Evolutionary conservation across 345 rosid genomes (phyloP).

Genomic region (Garcia nutans): DNA sequence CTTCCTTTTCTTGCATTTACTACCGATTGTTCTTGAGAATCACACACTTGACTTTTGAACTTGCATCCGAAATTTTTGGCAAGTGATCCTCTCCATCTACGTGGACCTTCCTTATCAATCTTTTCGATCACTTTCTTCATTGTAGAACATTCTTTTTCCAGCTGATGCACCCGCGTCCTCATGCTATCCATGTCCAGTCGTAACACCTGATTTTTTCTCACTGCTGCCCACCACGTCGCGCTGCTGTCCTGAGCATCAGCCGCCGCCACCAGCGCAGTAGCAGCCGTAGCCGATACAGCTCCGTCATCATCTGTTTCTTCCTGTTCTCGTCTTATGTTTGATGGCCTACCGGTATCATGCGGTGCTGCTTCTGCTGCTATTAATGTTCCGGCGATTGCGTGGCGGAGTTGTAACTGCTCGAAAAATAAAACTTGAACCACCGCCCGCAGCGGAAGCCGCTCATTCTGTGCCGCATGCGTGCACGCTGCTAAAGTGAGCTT

Average conservation of each 20-base stretch:
- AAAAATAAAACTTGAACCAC: conserved; percentile 96
- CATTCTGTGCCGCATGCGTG: conserved; percentile 99
- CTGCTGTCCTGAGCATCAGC: conserved; percentile 26
- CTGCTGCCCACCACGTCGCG: conserved; percentile 62
- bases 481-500: conserved; percentile 94
- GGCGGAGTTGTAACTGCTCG: conserved; percentile 91
- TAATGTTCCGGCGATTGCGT: conserved; percentile 82
- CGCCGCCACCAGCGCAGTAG: not conserved
- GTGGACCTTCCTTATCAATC: conserved; percentile 54
- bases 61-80: conserved; percentile 74
- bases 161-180: conserved; percentile 86
- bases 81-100: conserved; percentile 53
- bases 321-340: conserved; percentile 32
- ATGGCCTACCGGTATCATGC: conserved; percentile 40
- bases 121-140: conserved; percentile 85
- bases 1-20: conserved; percentile 51
- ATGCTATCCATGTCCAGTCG: conserved; percentile 96
- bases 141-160: conserved; percentile 80
- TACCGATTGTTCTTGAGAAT: conserved; percentile 76
- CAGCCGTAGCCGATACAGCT: conserved; percentile 10
- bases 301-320: conserved; percentile 33
- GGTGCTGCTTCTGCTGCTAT: conserved; percentile 58
- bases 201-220: conserved; percentile 92
- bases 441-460: conserved; percentile 86
- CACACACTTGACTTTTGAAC: conserved; percentile 89